phyloP scores from a whole-genome alignment of 805 yeast genomes.

The Metschnikowia lachancei region DNA sequence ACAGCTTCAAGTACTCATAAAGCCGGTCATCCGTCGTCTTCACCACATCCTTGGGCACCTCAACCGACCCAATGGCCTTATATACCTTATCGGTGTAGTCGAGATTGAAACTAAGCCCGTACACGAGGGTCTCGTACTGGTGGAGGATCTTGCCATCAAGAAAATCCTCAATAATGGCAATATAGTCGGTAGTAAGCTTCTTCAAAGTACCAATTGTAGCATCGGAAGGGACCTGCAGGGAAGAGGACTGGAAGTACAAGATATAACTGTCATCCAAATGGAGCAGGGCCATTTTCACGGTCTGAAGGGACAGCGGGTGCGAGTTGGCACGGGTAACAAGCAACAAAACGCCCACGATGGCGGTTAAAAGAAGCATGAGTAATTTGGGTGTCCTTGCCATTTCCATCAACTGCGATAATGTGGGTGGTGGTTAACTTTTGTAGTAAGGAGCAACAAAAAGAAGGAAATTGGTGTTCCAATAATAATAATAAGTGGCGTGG shows the following conservation, averaged over 20 bases:
- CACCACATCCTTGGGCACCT: conserved; percentile 1
- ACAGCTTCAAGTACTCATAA: conserved; percentile 5
- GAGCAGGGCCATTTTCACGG: conserved; percentile 7
- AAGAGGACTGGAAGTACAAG: conserved; percentile 6
- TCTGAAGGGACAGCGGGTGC: not conserved
- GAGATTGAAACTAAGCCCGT: conserved; percentile 14
- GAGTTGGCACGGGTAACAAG: conserved; percentile 1
- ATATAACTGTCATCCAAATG: conserved; percentile 9
- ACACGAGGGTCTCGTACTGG: conserved; percentile 12
- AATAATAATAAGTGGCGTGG: too few species aligned
- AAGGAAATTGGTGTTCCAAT: too few species aligned
- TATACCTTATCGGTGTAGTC: conserved; percentile 10
- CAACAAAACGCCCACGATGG: conserved; percentile 1
- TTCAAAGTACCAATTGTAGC: conserved; percentile 2
- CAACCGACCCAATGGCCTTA: conserved; percentile 8
- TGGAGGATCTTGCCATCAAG: conserved; percentile 12
- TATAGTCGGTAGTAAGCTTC: conserved; percentile 5
- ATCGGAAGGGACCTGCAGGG: not conserved
- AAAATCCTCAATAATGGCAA: conserved; percentile 1
- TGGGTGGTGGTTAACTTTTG: too few species aligned
- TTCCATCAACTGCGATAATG: too few species aligned
- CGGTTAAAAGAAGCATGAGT: conserved; percentile 5
- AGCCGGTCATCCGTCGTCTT: conserved; percentile 8
- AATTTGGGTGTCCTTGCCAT: conserved; percentile 7
- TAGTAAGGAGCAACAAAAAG: too few species aligned